Conservation (phyloP, 331 rosid species). For the Pyrus hybrid region DNA sequence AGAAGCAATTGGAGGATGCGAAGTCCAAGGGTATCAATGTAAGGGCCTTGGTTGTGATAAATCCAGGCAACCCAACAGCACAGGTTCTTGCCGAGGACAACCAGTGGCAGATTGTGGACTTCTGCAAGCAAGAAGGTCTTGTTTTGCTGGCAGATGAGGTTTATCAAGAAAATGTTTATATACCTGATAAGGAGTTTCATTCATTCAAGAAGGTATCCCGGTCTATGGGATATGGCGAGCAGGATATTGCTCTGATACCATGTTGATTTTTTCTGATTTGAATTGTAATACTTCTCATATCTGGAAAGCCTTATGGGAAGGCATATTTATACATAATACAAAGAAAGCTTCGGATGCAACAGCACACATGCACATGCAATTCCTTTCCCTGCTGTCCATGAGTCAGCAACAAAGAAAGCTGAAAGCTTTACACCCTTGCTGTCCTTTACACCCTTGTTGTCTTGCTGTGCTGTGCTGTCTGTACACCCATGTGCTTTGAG, state of each 20-base stretch:
- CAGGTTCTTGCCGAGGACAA: slow-evolving; percentile 94
- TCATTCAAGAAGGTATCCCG: slow-evolving; percentile 90
- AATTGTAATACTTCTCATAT: too few relatives aligned
- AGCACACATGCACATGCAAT: too few relatives aligned
- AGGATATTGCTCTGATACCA: slow-evolving; percentile 64
- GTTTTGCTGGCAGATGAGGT: slow-evolving; percentile 99
- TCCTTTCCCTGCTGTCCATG: too few relatives aligned
- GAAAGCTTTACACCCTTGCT: too few relatives aligned
- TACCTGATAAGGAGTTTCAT: slow-evolving; percentile 78
- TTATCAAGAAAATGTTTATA: slow-evolving; percentile 85
- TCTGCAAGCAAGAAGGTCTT: slow-evolving; percentile 81
- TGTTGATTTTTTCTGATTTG: too few relatives aligned
- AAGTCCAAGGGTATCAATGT: slow-evolving; percentile 67
- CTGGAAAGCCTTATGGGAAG: too few relatives aligned
- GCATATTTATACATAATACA: too few relatives aligned
- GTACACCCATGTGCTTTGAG: too few relatives aligned
- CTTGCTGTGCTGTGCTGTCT: too few relatives aligned
- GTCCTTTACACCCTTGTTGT: too few relatives aligned
- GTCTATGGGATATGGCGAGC: slow-evolving; percentile 74
- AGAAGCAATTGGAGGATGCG: slow-evolving; percentile 72
- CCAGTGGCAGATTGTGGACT: slow-evolving; percentile 66
- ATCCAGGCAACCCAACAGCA: slow-evolving; percentile 98
- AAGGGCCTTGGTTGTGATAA: slow-evolving; percentile 90
- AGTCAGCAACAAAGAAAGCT: too few relatives aligned
- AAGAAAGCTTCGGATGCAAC: too few relatives aligned